Evolutionary conservation across 2,329 filamentous ascomycete genomes (phyloP).

Genomic region (Xylariaceae sp.): DNA sequence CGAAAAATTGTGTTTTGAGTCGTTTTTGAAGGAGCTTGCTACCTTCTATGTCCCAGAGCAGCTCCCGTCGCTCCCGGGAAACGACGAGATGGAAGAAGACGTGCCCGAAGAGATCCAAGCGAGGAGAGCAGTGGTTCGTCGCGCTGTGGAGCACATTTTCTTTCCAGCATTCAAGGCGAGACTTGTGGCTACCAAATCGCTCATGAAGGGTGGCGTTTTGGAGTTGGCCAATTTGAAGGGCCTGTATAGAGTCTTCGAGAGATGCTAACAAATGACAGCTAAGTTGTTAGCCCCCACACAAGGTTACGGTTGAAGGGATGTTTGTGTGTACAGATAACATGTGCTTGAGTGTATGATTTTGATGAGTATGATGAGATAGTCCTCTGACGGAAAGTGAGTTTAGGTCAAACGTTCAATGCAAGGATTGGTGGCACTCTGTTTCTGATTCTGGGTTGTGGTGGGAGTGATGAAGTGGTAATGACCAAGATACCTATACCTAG

Average conservation of each 20-base stretch:
- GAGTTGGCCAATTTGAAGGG: slow-evolving; percentile 92
- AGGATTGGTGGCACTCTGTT: too few species aligned
- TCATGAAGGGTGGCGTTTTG: slow-evolving; percentile 71
- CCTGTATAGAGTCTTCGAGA: slow-evolving; percentile 89
- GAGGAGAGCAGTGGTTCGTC: slow-evolving; percentile 65
- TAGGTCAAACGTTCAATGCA: too few species aligned
- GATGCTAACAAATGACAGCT: slow-evolving; percentile 58
- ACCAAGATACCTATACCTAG: too few species aligned
- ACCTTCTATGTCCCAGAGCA: slow-evolving; percentile 88
- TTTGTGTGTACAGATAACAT: too few species aligned
- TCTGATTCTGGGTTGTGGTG: too few species aligned
- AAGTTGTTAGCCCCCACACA: background rate
- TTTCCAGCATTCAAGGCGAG: slow-evolving; percentile 86
- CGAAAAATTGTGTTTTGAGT: slow-evolving; percentile 81
- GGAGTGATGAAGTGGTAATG: too few species aligned
- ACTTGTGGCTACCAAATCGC: slow-evolving; percentile 72
- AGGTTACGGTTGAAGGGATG: too few species aligned
- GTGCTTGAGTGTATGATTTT: too few species aligned
- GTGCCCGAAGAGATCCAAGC: slow-evolving; percentile 49
- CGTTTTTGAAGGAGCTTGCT: slow-evolving; percentile 81
- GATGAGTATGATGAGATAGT: too few species aligned
- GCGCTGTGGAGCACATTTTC: slow-evolving; percentile 76
- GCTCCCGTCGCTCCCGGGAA: slow-evolving; percentile 50
- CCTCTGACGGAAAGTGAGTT: too few species aligned
- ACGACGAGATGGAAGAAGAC: slow-evolving; percentile 34